Base-by-base conservation (phyloP, 352 stramenopile species). In the Phytophthora kernoviae region DNA sequence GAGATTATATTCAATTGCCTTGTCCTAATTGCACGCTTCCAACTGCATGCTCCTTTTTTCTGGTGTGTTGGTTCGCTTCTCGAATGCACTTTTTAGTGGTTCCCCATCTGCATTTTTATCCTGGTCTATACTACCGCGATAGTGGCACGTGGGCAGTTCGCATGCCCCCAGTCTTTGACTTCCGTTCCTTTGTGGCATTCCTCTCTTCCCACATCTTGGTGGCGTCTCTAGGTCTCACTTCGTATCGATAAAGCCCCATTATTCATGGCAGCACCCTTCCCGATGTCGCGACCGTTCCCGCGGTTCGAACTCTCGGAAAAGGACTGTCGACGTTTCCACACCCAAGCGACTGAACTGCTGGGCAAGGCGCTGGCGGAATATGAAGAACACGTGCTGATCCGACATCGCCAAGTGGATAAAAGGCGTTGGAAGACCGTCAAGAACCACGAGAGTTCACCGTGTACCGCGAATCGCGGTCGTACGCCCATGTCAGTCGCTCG, bases 351-450 rank as follows among this genome's bases (percentile, higher is more conserved):
- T 1, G 63, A 75, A 26, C 20, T 77, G 22, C 46, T 79, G n/a
- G 53, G 47, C 47, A 41, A 57, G 3, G 60, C 70, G 2, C 54
- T 81, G 2, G 48, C 42, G 10, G 65, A 75, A 22, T 81, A 71
- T 33, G 68, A 81, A 34, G 72, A 76, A 20, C 73, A 68, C 21
- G 60, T 58, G 5, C 56, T 73, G 4, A 54, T 68, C 9, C 68
- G 65, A 1, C 68, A 75, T 45, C 64, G 62, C 15, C 57, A 73
- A 42, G 55, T 81, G 27, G 72, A 81, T 49, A 55, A 58, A 1
- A 53, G 48, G 10, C 60, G 68, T 50, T 81, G 72, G 72, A 74
- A 74, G 45, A 45, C 58, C 5, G 39, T 81, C n/a, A 70, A 71
- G 26, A 54, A 22, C 43, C 58, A 67, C 37, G 68, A 73, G 40